Evolutionary conservation across 208 protist species (phyloP), one percentile per base, ranked within the genome.

Genomic region (Endotrypanum monterogeii): DNA sequence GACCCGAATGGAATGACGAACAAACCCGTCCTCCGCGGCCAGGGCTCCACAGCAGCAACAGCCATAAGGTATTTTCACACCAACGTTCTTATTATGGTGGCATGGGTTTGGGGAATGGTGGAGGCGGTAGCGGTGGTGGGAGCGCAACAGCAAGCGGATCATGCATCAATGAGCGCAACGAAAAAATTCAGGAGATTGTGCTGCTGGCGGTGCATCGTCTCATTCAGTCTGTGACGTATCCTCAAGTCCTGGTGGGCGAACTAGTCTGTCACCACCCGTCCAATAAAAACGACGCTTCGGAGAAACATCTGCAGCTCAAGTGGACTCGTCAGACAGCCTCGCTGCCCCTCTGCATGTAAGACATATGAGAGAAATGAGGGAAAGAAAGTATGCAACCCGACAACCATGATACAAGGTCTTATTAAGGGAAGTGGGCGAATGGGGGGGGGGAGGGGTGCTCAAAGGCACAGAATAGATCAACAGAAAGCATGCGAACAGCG

Each of bases 171-270:
- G 83, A 82, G 39, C 32, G 62, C 5, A 93, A 90, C 55, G 87
- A 90, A 41, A 96, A 96, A 60, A 70, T 94, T 61, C 81, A 94
- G 78, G 89, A 94, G 66, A 80, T 96, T 54, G 84, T 91, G 46
- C 74, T 89, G 44, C 68, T 91, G 55, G 89, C 89, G 25, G 80
- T 96, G 55, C 84, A 67, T 3, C 78, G 80, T 14, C 74, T 85
- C 9, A 54, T 94, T 2, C 52, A 83, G 48, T 85, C 79, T 9
- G 84, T 96, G 54, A 93, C 89, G 44, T 93, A 94, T 63, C 91
- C 91, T 5, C 79, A 82, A 25, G 91, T 93, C 6, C 23, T 96
- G 44, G 82, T 79, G 28, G 91, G 83, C 28, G 67, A 73, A n/a
- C 58, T 75, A 70, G 61, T 76, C 60, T 68, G 73, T 30, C 12